Evolutionary conservation across 176 grass and related monocot genomes (phyloP), one percentile per base, ranked within the genome.

Genomic region (Oropetium thomaeum): DNA sequence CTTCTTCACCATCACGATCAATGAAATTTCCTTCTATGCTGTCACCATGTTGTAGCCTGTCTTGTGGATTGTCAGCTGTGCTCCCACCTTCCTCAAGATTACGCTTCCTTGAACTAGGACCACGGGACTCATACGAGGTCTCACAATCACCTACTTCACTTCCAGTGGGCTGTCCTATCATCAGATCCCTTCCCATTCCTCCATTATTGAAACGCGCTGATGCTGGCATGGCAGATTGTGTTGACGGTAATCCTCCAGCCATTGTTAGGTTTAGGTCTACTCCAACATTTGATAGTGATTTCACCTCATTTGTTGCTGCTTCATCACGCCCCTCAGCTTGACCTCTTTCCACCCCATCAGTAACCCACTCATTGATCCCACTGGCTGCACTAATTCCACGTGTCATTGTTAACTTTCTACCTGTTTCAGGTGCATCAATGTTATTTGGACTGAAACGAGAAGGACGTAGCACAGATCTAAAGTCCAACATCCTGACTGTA

Each of bases 141-240:
- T 89, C 96, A 75, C 87, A 89, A 70, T 94, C 96, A 81, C 96
- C 96, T 77, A 98, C 89, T 84, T 98, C 96, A 87, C 96, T 98
- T 80, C 96, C 87, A 68, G 96, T 84, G 76, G 96, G 91, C 59
- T 92, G 91, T 61, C 91, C 96, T 53, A 98, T 98, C 87, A 98
- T 98, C 49, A 98, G 75, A 92, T 98, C 89, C 41, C 89, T 94
- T 45, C 96, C 96, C 96, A 94, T 88, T 55, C 81, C 89, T 45
- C 78, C 91, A 80, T 87, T 81, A 45, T 76, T 65, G 41, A 84
- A 84, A 54, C 68, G 72, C 38, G 86, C 84, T 11, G 86, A 87
- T 23, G 69, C 52, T 69, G 75, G 89, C 9, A 82, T 62, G 32
- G 41, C 71, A 68, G 81, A 87, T 77, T 87, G 86, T 86, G 29